These are phyloP conservation scores for Blumeria hordei DNA, from an alignment of 2,329 filamentous ascomycete species.

Conservation along the genomic window DNA sequence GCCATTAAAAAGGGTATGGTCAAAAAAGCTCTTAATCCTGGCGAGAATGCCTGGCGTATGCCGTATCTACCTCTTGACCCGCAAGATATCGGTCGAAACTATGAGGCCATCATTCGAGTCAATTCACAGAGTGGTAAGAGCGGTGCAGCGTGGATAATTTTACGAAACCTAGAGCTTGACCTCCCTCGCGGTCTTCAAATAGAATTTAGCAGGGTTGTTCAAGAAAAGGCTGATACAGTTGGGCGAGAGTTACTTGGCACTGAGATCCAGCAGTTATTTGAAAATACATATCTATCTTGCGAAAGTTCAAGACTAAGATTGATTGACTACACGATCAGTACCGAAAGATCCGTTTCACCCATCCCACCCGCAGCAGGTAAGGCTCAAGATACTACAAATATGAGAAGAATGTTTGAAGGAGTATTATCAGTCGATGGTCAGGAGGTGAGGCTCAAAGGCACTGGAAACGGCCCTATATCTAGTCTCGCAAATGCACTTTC, in stretches of 20 bases:
- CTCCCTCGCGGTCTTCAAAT: slow-evolving; percentile 80
- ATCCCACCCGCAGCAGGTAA: slow-evolving; percentile 41
- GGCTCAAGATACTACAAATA: slow-evolving; percentile 52
- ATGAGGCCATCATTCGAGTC: slow-evolving; percentile 93
- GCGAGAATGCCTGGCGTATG: slow-evolving; percentile 54
- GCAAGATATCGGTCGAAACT: slow-evolving; percentile 81
- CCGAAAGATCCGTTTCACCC: slow-evolving; percentile 58
- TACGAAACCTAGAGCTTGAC: slow-evolving; percentile 71
- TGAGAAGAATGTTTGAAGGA: slow-evolving; percentile 64
- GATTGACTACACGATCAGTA: slow-evolving; percentile 74
- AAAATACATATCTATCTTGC: slow-evolving; percentile 64
- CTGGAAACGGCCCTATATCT: slow-evolving; percentile 77
- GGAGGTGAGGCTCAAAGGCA: slow-evolving; percentile 56
- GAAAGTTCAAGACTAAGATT: slow-evolving; percentile 66
- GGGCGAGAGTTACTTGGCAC: slow-evolving; percentile 62
- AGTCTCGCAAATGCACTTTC: slow-evolving; percentile 63
- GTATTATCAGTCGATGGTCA: slow-evolving; percentile 60
- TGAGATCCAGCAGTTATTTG: slow-evolving; percentile 76
- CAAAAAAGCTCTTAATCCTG: slow-evolving; percentile 33
- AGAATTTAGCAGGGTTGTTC: slow-evolving; percentile 72
- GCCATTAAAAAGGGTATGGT: slow-evolving; percentile 88
- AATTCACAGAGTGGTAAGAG: slow-evolving; percentile 94
- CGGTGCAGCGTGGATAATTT: slow-evolving; percentile 82
- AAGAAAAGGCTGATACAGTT: slow-evolving; percentile 53
- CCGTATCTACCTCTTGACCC: slow-evolving; percentile 89